Conservation (phyloP, 768 basidiomycete species). For the Lactarius pseudohatsudake region DNA sequence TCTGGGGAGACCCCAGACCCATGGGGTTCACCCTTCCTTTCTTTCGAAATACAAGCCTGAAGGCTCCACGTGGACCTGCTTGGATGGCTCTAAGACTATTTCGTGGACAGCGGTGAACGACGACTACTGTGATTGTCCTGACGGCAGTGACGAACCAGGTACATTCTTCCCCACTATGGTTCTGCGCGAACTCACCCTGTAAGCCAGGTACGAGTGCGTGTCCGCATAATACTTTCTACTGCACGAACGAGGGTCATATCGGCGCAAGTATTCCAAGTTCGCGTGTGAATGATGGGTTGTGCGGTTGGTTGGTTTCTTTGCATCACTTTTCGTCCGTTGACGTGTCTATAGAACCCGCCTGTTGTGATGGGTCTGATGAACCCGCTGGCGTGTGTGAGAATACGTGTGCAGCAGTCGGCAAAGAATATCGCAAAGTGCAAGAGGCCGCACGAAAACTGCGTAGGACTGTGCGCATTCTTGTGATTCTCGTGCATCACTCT, state of each 20-base stretch:
- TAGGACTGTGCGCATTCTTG: constrained; percentile 60
- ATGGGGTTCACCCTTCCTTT: constrained; percentile 58
- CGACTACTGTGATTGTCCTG: constrained; percentile 91
- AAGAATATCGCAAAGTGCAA: constrained; percentile 59
- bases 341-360: constrained; percentile 68
- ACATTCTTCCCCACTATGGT: constrained; percentile 14
- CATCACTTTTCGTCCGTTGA: not conserved
- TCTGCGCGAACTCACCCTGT: constrained; percentile 8
- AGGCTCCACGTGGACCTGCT: constrained; percentile 62
- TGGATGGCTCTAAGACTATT: constrained; percentile 79
- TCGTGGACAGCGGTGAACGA: constrained; percentile 84
- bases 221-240: constrained; percentile 73
- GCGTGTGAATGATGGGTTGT: constrained; percentile 89
- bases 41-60: constrained; percentile 56
- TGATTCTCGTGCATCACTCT: not conserved
- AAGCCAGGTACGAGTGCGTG: constrained; percentile 81
- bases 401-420: constrained; percentile 73
- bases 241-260: constrained; percentile 84
- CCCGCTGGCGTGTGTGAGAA: constrained; percentile 75
- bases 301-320: constrained; percentile 55
- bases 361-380: constrained; percentile 97
- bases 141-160: constrained; percentile 97
- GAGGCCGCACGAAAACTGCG: constrained; percentile 77
- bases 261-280: constrained; percentile 76
- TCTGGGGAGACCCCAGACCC: constrained; percentile 43